phyloP scores from a whole-genome alignment of 495 filamentous ascomycete species.

The Chaetomidium leptoderma region DNA sequence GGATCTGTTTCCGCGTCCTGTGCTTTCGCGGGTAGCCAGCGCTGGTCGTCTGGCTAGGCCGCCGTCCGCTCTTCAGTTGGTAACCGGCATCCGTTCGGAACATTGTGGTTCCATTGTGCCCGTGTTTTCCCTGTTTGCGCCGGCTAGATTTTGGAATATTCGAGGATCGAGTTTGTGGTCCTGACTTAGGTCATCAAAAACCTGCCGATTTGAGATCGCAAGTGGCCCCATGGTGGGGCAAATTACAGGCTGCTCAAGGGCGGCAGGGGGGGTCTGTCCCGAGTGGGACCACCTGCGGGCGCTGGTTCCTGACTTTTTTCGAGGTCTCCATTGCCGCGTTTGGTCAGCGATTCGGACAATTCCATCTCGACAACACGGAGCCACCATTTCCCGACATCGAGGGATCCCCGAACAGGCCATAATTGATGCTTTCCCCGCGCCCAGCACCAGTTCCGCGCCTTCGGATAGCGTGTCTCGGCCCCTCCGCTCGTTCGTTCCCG shows the following conservation, averaged over 20 bases:
- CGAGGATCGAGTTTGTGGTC: neutral
- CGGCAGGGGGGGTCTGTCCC: too few species aligned
- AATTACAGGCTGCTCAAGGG: too few species aligned
- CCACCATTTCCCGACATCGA: constrained; percentile 9
- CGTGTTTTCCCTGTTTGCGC: neutral
- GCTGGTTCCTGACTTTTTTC: neutral
- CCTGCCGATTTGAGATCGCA: constrained; percentile 13
- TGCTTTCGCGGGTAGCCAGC: too few species aligned
- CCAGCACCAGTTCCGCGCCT: constrained; percentile 23
- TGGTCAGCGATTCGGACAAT: constrained; percentile 2
- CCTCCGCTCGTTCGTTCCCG: constrained; percentile 13
- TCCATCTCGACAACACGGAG: constrained; percentile 2
- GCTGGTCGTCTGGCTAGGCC: too few species aligned
- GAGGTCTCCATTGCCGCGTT: too few species aligned
- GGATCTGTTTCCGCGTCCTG: constrained; percentile 4
- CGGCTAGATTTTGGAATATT: neutral
- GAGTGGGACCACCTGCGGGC: too few species aligned
- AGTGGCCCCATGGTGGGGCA: constrained; percentile 20
- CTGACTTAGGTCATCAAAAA: neutral
- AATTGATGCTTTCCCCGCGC: constrained; percentile 32
- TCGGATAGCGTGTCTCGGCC: constrained; percentile 27
- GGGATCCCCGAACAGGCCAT: constrained; percentile 18
- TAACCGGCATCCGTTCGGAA: neutral
- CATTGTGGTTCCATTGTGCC: neutral
- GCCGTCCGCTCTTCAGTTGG: neutral